These are phyloP conservation scores for Aureobasidium subglaciale DNA, from an alignment of 2,329 filamentous ascomycete species.

Conservation along the genomic window DNA sequence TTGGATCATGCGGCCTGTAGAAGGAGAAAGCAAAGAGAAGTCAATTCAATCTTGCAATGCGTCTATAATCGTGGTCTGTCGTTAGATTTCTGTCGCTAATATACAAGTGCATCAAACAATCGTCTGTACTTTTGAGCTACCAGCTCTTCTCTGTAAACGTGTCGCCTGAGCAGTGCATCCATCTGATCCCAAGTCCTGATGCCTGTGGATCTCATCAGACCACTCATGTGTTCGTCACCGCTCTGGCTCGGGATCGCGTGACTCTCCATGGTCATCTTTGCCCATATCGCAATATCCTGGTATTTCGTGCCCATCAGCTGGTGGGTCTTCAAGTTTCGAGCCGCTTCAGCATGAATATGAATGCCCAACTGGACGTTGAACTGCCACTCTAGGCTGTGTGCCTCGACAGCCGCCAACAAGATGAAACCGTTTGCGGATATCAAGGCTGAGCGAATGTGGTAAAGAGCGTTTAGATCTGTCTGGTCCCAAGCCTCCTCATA, in stretches of 20 bases:
- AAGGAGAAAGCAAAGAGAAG: too few relatives aligned
- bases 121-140: too few relatives aligned
- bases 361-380: conserved; percentile 17
- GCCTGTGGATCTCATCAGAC: neutral
- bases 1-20: too few relatives aligned
- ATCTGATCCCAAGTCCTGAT: neutral
- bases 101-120: too few relatives aligned
- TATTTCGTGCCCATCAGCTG: conserved; percentile 20
- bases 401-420: conserved; percentile 10
- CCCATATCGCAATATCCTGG: conserved; percentile 20
- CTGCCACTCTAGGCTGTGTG: neutral
- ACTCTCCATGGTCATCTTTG: conserved; percentile 17
- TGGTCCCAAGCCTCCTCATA: conserved; percentile 18
- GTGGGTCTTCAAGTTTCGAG: conserved; percentile 19
- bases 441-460: conserved; percentile 20
- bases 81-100: too few relatives aligned
- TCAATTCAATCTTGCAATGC: too few relatives aligned
- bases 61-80: too few relatives aligned
- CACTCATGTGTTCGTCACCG: conserved; percentile 18
- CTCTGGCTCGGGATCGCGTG: conserved; percentile 18
- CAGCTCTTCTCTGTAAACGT: neutral
- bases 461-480: conserved; percentile 18
- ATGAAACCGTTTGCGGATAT: conserved; percentile 18
- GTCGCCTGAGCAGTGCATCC: neutral
- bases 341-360: conserved; percentile 18